Evolutionary conservation across 2,329 filamentous ascomycete genomes (phyloP).

Genomic region (Elsinoe fawcettii): DNA sequence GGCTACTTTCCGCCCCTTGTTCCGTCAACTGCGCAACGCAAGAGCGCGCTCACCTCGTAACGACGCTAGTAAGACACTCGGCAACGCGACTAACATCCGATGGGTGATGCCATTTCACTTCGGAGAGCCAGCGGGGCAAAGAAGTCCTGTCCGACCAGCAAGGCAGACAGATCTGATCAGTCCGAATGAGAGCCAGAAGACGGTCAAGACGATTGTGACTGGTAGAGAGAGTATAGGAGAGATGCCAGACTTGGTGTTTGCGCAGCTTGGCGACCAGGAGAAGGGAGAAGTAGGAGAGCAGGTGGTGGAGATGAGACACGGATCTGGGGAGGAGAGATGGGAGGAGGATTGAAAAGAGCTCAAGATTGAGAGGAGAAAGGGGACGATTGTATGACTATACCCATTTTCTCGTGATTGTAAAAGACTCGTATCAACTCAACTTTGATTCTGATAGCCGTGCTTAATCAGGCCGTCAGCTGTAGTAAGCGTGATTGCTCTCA

Average conservation of each 20-base stretch:
- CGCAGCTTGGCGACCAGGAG: background rate
- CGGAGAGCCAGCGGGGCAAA: background rate
- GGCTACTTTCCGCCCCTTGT: conserved; percentile 42
- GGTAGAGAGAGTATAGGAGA: background rate
- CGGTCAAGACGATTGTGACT: background rate
- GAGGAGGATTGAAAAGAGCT: background rate
- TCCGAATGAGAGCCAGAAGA: conserved; percentile 5
- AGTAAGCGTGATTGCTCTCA: no score
- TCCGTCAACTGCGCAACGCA: background rate
- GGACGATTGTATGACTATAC: background rate
- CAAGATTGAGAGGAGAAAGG: background rate
- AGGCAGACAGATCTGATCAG: background rate
- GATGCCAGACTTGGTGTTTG: conserved; percentile 8
- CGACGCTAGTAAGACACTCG: background rate
- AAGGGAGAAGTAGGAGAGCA: background rate
- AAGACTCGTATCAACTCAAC: no score
- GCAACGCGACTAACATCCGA: background rate
- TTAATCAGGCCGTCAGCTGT: no score
- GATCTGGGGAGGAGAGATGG: background rate
- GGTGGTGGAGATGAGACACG: background rate
- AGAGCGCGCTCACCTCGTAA: background rate
- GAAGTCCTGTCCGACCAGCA: background rate
- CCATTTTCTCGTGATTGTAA: background rate
- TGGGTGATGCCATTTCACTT: conserved; percentile 1
- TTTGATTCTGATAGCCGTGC: no score